These are phyloP conservation scores for Paecilomyces sp. DNA, from an alignment of 2,329 filamentous ascomycete species.

Conservation along the genomic window DNA sequence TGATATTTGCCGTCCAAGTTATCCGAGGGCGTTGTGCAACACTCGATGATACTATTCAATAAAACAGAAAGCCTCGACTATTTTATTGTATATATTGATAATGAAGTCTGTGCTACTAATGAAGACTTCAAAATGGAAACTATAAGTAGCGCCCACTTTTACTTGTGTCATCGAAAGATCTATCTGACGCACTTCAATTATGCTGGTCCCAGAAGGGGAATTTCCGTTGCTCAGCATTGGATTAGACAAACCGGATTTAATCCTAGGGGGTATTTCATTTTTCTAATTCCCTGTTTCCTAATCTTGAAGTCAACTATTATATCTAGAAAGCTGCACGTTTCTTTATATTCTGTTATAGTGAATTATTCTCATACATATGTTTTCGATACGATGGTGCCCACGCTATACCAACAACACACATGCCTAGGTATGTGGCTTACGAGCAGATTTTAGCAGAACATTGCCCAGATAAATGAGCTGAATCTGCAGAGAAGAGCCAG, in stretches of 20 bases:
- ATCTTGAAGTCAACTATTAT: too few species aligned
- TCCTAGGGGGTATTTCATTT: too few species aligned
- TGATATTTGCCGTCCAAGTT: not conserved
- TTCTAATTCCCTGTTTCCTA: too few species aligned
- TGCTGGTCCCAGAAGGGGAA: not conserved
- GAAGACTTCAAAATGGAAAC: not conserved
- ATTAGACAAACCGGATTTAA: not conserved
- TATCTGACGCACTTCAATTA: not conserved
- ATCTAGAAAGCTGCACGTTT: too few species aligned
- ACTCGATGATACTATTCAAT: not conserved
- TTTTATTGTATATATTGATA: not conserved
- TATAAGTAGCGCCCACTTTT: not conserved
- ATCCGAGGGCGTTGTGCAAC: not conserved
- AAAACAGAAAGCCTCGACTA: not conserved
- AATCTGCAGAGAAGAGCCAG: conserved; percentile 4
- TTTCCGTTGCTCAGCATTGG: not conserved
- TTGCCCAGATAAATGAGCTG: conserved; percentile 10
- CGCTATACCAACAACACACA: not conserved
- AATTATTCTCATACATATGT: not conserved
- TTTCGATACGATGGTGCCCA: not conserved
- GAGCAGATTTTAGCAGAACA: conserved; percentile 12
- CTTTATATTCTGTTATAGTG: too few species aligned
- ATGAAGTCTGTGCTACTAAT: not conserved
- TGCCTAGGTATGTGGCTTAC: not conserved
- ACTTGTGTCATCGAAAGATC: not conserved